Conservation (phyloP, 306 rosid species). For the Phaseolus lunatus region DNA sequence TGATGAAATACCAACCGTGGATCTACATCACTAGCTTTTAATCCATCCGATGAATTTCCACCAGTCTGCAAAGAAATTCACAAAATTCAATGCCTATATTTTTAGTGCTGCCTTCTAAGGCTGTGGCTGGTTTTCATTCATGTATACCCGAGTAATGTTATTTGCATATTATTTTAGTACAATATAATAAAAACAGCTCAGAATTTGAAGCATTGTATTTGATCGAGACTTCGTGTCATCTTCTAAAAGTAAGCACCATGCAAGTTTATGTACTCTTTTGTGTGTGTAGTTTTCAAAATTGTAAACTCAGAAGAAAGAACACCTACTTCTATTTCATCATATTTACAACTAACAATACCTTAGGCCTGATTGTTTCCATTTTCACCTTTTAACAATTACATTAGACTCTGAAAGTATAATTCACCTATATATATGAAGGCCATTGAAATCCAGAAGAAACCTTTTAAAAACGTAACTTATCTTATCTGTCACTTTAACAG, state of each 20-base stretch:
- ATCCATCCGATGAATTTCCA: conserved; percentile 55
- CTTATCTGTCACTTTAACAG: too few relatives aligned
- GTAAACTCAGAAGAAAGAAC: neutral
- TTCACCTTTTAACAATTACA: too few relatives aligned
- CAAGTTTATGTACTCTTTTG: neutral
- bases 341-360: neutral
- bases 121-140: neutral
- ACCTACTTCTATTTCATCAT: neutral
- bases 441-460: too few relatives aligned
- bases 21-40: conserved; percentile 66
- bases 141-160: neutral
- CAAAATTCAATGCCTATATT: neutral
- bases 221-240: neutral
- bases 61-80: conserved; percentile 58
- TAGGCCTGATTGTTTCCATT: neutral
- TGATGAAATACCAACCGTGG: conserved; percentile 68
- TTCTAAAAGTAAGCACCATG: neutral
- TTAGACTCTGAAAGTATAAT: too few relatives aligned
- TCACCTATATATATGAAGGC: too few relatives aligned
- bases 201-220: neutral
- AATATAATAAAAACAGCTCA: neutral
- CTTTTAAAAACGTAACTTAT: too few relatives aligned
- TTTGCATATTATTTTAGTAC: conserved; percentile 4
- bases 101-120: neutral
- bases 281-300: neutral